Evolutionary conservation across 495 filamentous ascomycete species (phyloP).

Genomic region (Tuber microsphaerosporum): DNA sequence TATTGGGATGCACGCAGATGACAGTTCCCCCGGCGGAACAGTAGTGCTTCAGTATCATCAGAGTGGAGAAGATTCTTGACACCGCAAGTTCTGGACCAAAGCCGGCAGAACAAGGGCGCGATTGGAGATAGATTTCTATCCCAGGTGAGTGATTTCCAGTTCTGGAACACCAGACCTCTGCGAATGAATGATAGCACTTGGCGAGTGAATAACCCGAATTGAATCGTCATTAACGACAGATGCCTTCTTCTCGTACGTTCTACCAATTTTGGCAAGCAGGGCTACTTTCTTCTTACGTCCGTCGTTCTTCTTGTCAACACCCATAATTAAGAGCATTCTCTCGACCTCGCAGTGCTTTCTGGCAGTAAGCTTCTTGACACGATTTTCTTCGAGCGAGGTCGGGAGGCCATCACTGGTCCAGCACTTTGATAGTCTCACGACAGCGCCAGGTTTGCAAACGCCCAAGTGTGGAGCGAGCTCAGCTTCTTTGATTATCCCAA

Average conservation of each 20-base stretch:
- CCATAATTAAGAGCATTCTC: constrained; percentile 82
- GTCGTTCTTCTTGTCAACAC: constrained; percentile 96
- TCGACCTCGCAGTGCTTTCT: constrained; percentile 89
- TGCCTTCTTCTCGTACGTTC: constrained; percentile 75
- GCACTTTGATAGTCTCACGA: constrained; percentile 82
- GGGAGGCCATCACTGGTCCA: constrained; percentile 89
- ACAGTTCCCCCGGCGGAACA: constrained; percentile 79
- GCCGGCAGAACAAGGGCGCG: constrained; percentile 87
- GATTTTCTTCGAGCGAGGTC: constrained; percentile 73
- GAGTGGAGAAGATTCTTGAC: constrained; percentile 91
- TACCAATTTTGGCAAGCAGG: constrained; percentile 84
- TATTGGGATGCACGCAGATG: constrained; percentile 78
- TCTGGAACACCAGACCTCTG: constrained; percentile 19
- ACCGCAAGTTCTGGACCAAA: constrained; percentile 76
- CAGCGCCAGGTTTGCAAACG: constrained; percentile 75
- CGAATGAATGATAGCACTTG: constrained; percentile 62
- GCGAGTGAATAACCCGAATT: constrained; percentile 74
- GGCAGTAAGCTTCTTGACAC: constrained; percentile 75
- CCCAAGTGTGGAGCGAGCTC: constrained; percentile 86
- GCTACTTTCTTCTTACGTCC: constrained; percentile 94
- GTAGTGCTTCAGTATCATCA: constrained; percentile 73
- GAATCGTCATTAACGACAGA: constrained; percentile 79
- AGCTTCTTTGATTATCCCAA: constrained; percentile 97
- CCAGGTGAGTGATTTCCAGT: constrained; percentile 77
- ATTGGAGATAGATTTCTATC: constrained; percentile 97